These are phyloP conservation scores for Angophora floribunda DNA, from an alignment of 345 rosid species.

Conservation along the genomic window DNA sequence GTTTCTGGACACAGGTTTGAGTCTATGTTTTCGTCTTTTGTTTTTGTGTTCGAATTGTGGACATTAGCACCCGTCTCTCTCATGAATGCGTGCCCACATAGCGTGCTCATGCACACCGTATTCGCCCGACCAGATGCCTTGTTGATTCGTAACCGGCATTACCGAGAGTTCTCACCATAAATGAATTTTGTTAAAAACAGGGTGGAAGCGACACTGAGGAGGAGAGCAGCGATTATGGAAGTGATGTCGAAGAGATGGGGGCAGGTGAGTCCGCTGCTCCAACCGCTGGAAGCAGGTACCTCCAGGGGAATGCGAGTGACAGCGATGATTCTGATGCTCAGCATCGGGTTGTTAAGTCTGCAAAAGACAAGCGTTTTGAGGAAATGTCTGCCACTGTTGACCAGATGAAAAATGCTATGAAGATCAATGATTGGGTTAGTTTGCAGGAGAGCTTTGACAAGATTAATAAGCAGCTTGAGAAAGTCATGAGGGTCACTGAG, in stretches of 20 bases:
- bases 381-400: constrained; percentile 73
- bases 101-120: background rate
- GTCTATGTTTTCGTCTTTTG: background rate
- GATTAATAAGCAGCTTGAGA: constrained; percentile 89
- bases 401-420: constrained; percentile 90
- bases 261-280: constrained; percentile 19
- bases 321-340: constrained; percentile 59
- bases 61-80: background rate
- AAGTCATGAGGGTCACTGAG: constrained; percentile 79
- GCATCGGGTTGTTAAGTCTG: constrained; percentile 70
- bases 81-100: background rate
- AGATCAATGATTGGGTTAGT: constrained; percentile 93
- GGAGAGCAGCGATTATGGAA: constrained; percentile 43
- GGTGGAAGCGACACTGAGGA: constrained; percentile 65
- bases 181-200: constrained; percentile 7
- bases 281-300: constrained; percentile 36
- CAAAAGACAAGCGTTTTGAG: constrained; percentile 85
- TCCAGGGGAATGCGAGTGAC: constrained; percentile 43
- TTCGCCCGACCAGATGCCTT: background rate
- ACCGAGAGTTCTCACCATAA: background rate
- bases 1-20: constrained; percentile 66
- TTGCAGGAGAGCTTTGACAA: constrained; percentile 84
- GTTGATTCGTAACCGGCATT: background rate
- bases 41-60: background rate
- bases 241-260: constrained; percentile 29